phyloP scores from a whole-genome alignment of 1,284 basidiomycete genomes.

The Fomitiporia mediterranea region DNA sequence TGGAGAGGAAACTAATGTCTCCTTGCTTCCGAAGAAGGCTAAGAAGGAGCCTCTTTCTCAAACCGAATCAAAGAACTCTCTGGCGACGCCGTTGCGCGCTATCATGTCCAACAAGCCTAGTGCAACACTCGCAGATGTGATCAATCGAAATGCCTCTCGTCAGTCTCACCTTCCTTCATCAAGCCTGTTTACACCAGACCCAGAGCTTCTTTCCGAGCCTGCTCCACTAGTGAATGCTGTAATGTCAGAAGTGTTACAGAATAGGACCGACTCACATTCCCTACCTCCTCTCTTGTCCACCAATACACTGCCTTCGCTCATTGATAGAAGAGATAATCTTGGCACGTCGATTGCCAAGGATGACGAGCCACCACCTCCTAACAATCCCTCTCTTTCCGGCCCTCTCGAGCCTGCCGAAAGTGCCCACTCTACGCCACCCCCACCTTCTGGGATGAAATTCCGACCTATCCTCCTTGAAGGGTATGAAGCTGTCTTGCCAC shows the following conservation, averaged over 20 bases:
- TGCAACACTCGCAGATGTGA: background rate
- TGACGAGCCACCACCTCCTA: background rate
- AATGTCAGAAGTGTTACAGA: no score
- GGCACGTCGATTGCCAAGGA: background rate
- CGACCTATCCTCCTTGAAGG: slow-evolving; percentile 61
- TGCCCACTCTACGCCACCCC: slow-evolving; percentile 47
- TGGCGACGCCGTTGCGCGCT: background rate
- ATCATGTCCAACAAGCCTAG: background rate
- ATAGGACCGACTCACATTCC: no score
- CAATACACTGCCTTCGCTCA: no score
- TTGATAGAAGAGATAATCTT: no score
- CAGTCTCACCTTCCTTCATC: no score
- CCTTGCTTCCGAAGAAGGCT: no score
- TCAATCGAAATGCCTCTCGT: background rate
- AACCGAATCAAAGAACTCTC: background rate
- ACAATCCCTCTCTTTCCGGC: slow-evolving; percentile 20
- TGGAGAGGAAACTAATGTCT: slow-evolving; percentile 27
- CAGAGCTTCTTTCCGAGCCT: no score
- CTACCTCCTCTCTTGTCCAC: no score
- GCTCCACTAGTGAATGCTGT: background rate
- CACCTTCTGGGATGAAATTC: slow-evolving; percentile 63
- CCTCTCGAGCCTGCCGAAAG: slow-evolving; percentile 37
- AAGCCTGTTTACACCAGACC: slow-evolving; percentile 9
- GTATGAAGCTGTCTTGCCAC: slow-evolving; percentile 58
- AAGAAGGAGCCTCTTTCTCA: background rate